Percentiles rank a stretch among this genome's conserved stretches.
Conservation (phyloP, 1,139 yeast genomes). For the Scheffersomyces insectosa region DNA sequence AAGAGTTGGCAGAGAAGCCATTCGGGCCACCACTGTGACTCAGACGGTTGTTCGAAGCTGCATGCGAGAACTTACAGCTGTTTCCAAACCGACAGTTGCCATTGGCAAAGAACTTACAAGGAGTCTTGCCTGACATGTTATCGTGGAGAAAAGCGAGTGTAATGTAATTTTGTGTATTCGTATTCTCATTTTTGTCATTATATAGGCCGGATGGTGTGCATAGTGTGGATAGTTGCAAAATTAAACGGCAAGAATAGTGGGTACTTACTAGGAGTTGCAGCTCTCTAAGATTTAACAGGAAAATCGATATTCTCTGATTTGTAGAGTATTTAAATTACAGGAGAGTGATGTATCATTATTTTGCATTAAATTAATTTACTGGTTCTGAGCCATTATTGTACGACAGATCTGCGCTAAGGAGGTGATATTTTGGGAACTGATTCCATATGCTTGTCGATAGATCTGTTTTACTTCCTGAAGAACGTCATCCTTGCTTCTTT, state of each 20-base stretch:
- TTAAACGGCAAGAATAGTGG: no score
- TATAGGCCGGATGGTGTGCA: no score
- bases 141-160: no score
- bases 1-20: background rate
- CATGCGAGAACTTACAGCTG: conserved; percentile 23
- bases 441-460: conserved; percentile 62
- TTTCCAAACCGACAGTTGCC: conserved; percentile 26
- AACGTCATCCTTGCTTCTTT: conserved; percentile 53
- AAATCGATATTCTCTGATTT: background rate
- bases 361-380: background rate
- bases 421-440: conserved; percentile 35
- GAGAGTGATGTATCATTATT: no score
- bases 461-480: conserved; percentile 54
- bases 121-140: background rate
- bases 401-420: conserved; percentile 27
- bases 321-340: no score
- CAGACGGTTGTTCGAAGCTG: conserved; percentile 3
- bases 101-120: conserved; percentile 20
- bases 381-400: conserved; percentile 11
- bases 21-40: background rate
- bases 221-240: no score
- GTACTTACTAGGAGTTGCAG: no score
- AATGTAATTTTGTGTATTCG: no score
- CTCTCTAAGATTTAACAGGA: no score
- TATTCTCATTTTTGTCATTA: no score